A percentile compares a stretch with the other conserved stretches of the same genome.
Evolutionary conservation across 2,329 filamentous ascomycete genomes (phyloP).

Genomic region (Ceratocystis harringtonii): DNA sequence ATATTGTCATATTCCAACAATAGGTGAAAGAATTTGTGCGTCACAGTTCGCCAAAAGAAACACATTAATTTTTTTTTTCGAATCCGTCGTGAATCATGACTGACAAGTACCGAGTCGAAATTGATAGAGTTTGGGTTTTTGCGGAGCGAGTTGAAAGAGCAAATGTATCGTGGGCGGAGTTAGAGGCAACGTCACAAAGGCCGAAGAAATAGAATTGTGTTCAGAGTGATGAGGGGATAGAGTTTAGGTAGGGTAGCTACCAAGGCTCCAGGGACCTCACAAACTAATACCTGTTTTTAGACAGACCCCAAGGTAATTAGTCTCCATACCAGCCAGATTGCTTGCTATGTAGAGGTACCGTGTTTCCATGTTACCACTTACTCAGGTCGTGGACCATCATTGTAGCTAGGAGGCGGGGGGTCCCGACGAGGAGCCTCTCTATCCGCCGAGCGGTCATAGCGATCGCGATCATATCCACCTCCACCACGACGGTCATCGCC

Average conservation of each 20-base stretch:
- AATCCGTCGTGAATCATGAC: constrained; percentile 14
- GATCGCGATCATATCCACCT: constrained; percentile 34
- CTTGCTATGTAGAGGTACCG: constrained; percentile 9
- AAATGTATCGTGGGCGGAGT: neutral
- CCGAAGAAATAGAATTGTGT: neutral
- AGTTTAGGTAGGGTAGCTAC: neutral
- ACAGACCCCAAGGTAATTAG: constrained; percentile 13
- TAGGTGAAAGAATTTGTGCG: neutral
- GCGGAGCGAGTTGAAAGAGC: constrained; percentile 7
- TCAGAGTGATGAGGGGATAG: neutral
- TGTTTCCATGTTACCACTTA: constrained; percentile 19
- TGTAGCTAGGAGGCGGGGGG: constrained; percentile 27
- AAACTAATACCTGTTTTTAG: constrained; percentile 13
- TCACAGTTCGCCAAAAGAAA: constrained; percentile 13
- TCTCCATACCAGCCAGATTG: constrained; percentile 9
- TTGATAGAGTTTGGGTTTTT: constrained; percentile 1
- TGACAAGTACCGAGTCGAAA: constrained; percentile 11
- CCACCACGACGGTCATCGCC: constrained; percentile 28
- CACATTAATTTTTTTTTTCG: constrained; percentile 15
- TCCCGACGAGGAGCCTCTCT: constrained; percentile 30
- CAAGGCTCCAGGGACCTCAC: neutral
- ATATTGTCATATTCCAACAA: constrained; percentile 7
- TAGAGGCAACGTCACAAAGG: constrained; percentile 3
- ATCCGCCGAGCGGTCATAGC: constrained; percentile 34
- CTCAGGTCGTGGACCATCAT: constrained; percentile 30